Evolutionary conservation across 495 filamentous ascomycete genomes (phyloP), one percentile per base, ranked within the genome.

Genomic region (Hypoxylon cercidicola): DNA sequence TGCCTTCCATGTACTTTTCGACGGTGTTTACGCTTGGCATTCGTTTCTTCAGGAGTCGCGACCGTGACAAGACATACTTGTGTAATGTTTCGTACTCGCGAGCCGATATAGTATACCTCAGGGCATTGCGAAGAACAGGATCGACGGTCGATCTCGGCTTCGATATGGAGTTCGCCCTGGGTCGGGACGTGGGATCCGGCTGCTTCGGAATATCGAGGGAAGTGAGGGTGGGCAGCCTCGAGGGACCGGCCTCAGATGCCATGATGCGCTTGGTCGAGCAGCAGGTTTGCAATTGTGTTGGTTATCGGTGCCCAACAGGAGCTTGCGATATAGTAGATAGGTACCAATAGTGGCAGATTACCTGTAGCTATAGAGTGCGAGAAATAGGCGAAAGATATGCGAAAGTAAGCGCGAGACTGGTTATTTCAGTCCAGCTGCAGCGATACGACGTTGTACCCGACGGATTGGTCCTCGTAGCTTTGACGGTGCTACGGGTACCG

Each of bases 31-130:
- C 78, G 28, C 75, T 82, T 10, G 89, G 89, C 11, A 90, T 79
- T 37, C 85, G 84, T 68, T 77, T 84, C 62, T 85, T 83, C 4
- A 92, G 71, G n/a, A 79, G 61, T 28, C 79, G 79, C 55, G 88
- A 86, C 35, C 88, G 88, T 62, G 88, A 91, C 54, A 89, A 82
- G 32, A 92, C 84, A 66, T 91, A 89, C 70, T 87, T 87, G 75
- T 96, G 90, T 19, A 97, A 85, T 2, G 88, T 79, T 62, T 89
- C 85, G 77, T 97, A 96, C 72, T 97, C 93, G 74, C 88, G 87
- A 44, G 89, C 88, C 75, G 89, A 93, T 44, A 97, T 84, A 56
- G 88, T 92, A 75, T 95, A 89, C 64, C 92, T 87, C 52, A 96
- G 82, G 39, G 90, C 88, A 75, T 92, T 93, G 75, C 90, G 90